phyloP scores from a whole-genome alignment of 805 yeast genomes.

The Komagataella phaffii region DNA sequence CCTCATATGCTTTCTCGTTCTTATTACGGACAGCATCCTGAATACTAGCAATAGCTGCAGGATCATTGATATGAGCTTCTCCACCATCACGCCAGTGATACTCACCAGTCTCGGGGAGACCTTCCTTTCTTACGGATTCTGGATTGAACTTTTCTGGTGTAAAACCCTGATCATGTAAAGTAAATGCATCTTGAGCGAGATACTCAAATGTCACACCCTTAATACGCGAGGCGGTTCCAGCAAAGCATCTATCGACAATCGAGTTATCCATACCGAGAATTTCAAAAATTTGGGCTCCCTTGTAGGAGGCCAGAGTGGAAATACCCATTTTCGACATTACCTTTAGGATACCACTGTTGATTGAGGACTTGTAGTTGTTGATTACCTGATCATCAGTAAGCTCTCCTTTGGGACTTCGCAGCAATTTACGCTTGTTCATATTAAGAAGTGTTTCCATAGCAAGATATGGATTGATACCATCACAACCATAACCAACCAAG shows the following conservation, averaged over 20 bases:
- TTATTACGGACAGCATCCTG: slow-evolving; percentile 98
- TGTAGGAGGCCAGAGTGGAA: slow-evolving; percentile 94
- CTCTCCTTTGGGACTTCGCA: slow-evolving; percentile 24
- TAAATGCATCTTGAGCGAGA: slow-evolving; percentile 92
- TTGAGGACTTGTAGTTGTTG: slow-evolving; percentile 69
- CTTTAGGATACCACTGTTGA: slow-evolving; percentile 85
- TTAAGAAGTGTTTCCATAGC: slow-evolving; percentile 81
- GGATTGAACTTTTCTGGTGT: slow-evolving; percentile 43
- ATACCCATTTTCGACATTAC: slow-evolving; percentile 99
- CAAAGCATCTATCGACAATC: slow-evolving; percentile 89
- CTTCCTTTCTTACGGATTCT: slow-evolving; percentile 47
- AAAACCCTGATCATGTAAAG: slow-evolving; percentile 85
- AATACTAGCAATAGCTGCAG: slow-evolving; percentile 85
- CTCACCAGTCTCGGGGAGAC: slow-evolving; percentile 90
- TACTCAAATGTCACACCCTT: slow-evolving; percentile 92
- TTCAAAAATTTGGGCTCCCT: slow-evolving; percentile 98
- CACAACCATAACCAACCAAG: slow-evolving; percentile 93
- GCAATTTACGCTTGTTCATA: slow-evolving; percentile 70
- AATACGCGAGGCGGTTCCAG: slow-evolving; percentile 95
- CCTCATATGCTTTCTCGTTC: slow-evolving; percentile 85
- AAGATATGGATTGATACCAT: slow-evolving; percentile 87
- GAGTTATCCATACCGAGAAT: slow-evolving; percentile 93
- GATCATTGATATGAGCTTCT: slow-evolving; percentile 88
- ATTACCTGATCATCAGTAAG: slow-evolving; percentile 48
- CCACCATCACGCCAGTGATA: slow-evolving; percentile 99